Base-by-base conservation (phyloP, 2,329 filamentous ascomycete genomes). In the Pyrenophora graminea region DNA sequence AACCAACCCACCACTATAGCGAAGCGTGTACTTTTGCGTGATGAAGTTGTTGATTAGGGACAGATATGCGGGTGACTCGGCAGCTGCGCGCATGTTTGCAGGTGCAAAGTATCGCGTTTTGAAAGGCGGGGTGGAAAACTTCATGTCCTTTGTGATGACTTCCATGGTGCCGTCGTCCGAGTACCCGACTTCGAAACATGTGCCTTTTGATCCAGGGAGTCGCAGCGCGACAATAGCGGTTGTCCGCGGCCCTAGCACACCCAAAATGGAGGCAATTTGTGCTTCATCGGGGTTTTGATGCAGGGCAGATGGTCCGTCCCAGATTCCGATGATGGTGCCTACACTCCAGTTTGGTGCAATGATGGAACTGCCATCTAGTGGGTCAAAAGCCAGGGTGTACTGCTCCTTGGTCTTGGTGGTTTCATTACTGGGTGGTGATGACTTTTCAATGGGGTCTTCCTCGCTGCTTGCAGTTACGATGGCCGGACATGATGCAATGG, bases 311-410 rank as follows among this genome's bases (percentile, higher is more conserved):
- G 39, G 3, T 1, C 68, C 67, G 21, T 66, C 58, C 70, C 84
- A 87, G 33, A 87, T 69, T 6, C 84, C 83, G 13, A 85, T 70
- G 50, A 87, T 86, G 39, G 82, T 85, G 65, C 82, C 70, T 6
- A 73, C 70, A 2, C 67, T 67, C 70, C 70, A 73, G 49, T 73
- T 73, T 10, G 70, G 65, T 2, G 66, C 66, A 41, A 73, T 72
- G 53, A 87, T 86, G 39, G 82, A 85, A 67, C 80, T 84, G 9
- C 84, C 84, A 58, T 87, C 84, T 0, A 87, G 77, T 0, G 84
- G 84, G 58, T 87, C 84, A 58, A 86, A 87, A 0, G 82, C 83
- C 7, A 85, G 69, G 0, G 83, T 80, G 68, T 86, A 86, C 23
- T 9, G 30, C 8, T 47, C 59, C 23, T 8, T 45, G 72, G 57